A percentile compares a stretch with the other conserved stretches of the same genome.
These are phyloP conservation scores for Plasmodium coatneyi DNA, from an alignment of 169 alveolate species.

Conservation along the genomic window DNA sequence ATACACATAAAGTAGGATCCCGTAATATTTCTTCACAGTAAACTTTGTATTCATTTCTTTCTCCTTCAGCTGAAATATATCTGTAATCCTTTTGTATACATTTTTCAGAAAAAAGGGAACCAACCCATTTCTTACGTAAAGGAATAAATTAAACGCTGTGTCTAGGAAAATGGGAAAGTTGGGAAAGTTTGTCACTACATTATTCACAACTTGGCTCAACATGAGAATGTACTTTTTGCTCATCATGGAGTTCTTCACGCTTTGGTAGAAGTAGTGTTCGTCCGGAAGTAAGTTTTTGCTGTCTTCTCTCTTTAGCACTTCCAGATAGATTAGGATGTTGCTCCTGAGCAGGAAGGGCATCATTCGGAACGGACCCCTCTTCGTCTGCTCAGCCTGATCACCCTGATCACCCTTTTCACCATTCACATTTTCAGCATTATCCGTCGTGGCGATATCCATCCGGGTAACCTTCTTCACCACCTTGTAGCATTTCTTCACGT, in stretches of 20 bases:
- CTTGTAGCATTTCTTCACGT: slow-evolving; percentile 38
- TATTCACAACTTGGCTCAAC: background rate
- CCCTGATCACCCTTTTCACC: background rate
- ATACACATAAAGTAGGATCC: slow-evolving; percentile 22
- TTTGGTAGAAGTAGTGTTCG: slow-evolving; percentile 33
- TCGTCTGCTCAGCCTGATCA: background rate
- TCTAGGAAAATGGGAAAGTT: slow-evolving; percentile 24
- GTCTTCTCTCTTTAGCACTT: slow-evolving; percentile 14
- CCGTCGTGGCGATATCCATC: background rate
- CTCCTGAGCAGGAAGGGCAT: slow-evolving; percentile 11
- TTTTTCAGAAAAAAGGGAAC: slow-evolving; percentile 16
- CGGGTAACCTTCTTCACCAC: background rate
- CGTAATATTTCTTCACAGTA: slow-evolving; percentile 51
- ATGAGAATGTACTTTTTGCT: slow-evolving; percentile 20
- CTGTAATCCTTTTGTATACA: slow-evolving; percentile 23
- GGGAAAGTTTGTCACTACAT: slow-evolving; percentile 16
- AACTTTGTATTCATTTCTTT: slow-evolving; percentile 38
- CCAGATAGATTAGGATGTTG: slow-evolving; percentile 32
- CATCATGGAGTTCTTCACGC: slow-evolving; percentile 1
- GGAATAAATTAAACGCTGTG: slow-evolving; percentile 13
- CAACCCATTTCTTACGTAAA: slow-evolving; percentile 31
- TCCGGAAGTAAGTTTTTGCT: slow-evolving; percentile 10
- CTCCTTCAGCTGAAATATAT: background rate
- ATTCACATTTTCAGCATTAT: background rate
- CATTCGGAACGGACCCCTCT: background rate